Conservation (phyloP, 768 basidiomycete genomes). For the Phylloporus rhodoxanthus region DNA sequence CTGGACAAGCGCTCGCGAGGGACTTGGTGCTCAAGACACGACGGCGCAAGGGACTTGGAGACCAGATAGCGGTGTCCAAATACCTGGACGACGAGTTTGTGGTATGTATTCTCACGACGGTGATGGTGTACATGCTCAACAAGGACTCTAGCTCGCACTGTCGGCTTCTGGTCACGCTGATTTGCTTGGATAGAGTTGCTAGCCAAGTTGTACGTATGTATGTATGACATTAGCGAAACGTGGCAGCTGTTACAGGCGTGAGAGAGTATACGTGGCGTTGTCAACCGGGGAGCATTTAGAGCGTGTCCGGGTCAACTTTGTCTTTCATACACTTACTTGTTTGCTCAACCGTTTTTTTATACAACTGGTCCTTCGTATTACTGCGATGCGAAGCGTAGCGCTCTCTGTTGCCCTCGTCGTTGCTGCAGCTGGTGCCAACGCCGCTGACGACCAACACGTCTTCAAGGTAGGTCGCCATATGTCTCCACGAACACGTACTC, state of each 20-base stretch:
- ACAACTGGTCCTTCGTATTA: slow-evolving; percentile 64
- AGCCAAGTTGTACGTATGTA: slow-evolving; percentile 6
- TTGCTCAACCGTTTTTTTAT: slow-evolving; percentile 18
- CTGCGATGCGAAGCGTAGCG: slow-evolving; percentile 79
- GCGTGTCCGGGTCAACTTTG: slow-evolving; percentile 15
- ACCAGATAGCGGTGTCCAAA: slow-evolving; percentile 95
- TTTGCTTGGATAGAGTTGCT: slow-evolving; percentile 55
- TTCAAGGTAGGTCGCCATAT: slow-evolving; percentile 53
- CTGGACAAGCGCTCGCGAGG: slow-evolving; percentile 89
- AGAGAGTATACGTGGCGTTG: slow-evolving; percentile 44
- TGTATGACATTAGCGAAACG: neutral
- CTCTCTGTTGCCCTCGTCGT: slow-evolving; percentile 66
- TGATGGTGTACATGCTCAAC: slow-evolving; percentile 6
- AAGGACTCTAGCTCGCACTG: slow-evolving; percentile 65
- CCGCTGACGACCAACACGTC: slow-evolving; percentile 54
- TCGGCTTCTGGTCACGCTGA: slow-evolving; percentile 97
- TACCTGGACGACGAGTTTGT: slow-evolving; percentile 97
- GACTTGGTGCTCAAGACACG: slow-evolving; percentile 96
- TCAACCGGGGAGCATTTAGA: slow-evolving; percentile 34
- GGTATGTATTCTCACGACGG: slow-evolving; percentile 41
- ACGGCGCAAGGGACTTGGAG: slow-evolving; percentile 91
- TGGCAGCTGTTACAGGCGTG: slow-evolving; percentile 22
- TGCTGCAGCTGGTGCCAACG: slow-evolving; percentile 58
- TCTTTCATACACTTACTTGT: slow-evolving; percentile 31
- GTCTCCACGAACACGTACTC: slow-evolving; percentile 1